Evolutionary conservation across 2,329 filamentous ascomycete genomes (phyloP).

Genomic region (Sphaerulina musiva): DNA sequence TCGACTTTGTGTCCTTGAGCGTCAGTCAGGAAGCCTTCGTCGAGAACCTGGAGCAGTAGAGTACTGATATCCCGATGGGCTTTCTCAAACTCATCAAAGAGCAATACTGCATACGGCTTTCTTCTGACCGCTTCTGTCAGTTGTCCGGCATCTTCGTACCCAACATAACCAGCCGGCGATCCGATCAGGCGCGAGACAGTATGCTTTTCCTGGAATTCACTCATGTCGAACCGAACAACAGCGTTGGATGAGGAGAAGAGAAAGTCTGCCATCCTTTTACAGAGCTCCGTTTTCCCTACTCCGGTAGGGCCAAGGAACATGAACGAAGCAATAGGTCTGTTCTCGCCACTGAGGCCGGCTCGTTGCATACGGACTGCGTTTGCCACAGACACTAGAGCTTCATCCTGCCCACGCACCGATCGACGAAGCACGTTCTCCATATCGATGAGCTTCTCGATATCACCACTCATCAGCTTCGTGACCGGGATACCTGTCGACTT

Average conservation of each 20-base stretch:
- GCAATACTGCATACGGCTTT: conserved; percentile 88
- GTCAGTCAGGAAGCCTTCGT: conserved; percentile 93
- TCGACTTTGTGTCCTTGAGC: conserved; percentile 94
- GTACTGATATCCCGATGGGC: conserved; percentile 92
- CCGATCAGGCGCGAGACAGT: conserved; percentile 91
- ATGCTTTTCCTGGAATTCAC: conserved; percentile 94
- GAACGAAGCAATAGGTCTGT: conserved; percentile 85
- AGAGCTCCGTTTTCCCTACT: conserved; percentile 94
- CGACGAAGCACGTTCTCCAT: conserved; percentile 88
- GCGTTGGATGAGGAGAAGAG: conserved; percentile 88
- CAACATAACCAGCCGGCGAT: conserved; percentile 87
- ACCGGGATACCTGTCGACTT: conserved; percentile 89
- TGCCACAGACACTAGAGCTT: conserved; percentile 82
- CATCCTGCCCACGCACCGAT: conserved; percentile 85
- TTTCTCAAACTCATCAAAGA: conserved; percentile 98
- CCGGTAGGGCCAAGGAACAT: conserved; percentile 97
- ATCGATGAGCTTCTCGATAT: conserved; percentile 87
- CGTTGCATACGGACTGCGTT: conserved; percentile 91
- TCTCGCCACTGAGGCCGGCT: conserved; percentile 84
- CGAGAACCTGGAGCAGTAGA: conserved; percentile 84
- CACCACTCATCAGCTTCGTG: conserved; percentile 83
- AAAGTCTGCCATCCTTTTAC: conserved; percentile 90
- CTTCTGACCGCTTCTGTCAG: conserved; percentile 89
- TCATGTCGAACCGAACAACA: conserved; percentile 94
- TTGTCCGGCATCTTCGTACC: conserved; percentile 94